phyloP scores from a whole-genome alignment of 805 yeast genomes.

The Kazachstania viticola region DNA sequence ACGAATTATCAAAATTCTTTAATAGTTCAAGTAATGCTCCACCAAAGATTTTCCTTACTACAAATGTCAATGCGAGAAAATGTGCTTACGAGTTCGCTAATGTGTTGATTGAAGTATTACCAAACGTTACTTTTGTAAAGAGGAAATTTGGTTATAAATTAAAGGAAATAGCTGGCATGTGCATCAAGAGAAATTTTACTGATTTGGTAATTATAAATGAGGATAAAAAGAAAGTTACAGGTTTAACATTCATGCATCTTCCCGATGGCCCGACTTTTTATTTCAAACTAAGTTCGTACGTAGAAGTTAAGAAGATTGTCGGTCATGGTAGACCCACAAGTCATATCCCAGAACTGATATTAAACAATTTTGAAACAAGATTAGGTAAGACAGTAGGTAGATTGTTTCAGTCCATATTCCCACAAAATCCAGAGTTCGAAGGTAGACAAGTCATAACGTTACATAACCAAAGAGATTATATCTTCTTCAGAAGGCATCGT shows the following conservation, averaged over 20 bases:
- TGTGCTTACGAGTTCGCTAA: constrained; percentile 87
- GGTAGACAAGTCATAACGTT: constrained; percentile 93
- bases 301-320: constrained; percentile 58
- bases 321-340: constrained; percentile 90
- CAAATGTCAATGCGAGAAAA: constrained; percentile 76
- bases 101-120: constrained; percentile 69
- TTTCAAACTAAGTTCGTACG: constrained; percentile 69
- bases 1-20: constrained; percentile 23
- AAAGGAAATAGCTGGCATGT: constrained; percentile 76
- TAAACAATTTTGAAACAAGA: constrained; percentile 87
- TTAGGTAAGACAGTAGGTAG: constrained; percentile 90
- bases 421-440: constrained; percentile 84
- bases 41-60: constrained; percentile 85
- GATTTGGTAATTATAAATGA: constrained; percentile 86
- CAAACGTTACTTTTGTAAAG: constrained; percentile 77
- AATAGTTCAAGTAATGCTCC: constrained; percentile 50
- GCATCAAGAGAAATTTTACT: constrained; percentile 75
- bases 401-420: constrained; percentile 83
- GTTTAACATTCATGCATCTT: constrained; percentile 83
- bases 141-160: constrained; percentile 75
- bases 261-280: constrained; percentile 95
- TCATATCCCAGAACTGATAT: constrained; percentile 82
- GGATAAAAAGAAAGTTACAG: constrained; percentile 85
- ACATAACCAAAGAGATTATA: constrained; percentile 92
- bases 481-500: constrained; percentile 91